Percentiles rank a stretch among this genome's conserved stretches.
These are phyloP conservation scores for Clarireedia hainanense DNA, from an alignment of 2,329 filamentous ascomycete species.

Conservation along the genomic window DNA sequence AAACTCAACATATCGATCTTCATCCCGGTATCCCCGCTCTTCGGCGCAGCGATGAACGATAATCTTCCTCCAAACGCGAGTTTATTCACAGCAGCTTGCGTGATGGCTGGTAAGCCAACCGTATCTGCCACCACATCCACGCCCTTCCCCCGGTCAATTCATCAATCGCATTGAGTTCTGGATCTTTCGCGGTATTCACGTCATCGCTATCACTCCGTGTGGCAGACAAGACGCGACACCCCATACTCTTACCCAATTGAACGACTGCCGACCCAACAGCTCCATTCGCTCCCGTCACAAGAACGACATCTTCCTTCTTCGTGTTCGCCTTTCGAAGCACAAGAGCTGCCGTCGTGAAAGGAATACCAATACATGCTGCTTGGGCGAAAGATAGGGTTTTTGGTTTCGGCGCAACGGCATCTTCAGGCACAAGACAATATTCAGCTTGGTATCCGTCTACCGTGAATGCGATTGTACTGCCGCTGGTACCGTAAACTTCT, in stretches of 20 bases:
- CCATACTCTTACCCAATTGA: slow-evolving; percentile 16
- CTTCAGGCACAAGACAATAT: slow-evolving; percentile 18
- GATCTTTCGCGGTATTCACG: slow-evolving; percentile 21
- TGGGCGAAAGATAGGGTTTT: slow-evolving; percentile 14
- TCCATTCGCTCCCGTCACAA: slow-evolving; percentile 22
- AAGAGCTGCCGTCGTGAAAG: slow-evolving; percentile 21
- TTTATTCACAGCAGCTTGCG: slow-evolving; percentile 14
- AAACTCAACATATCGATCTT: slow-evolving; percentile 22
- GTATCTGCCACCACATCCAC: slow-evolving; percentile 23
- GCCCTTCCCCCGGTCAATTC: slow-evolving; percentile 17
- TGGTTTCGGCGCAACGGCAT: slow-evolving; percentile 19
- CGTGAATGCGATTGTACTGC: slow-evolving; percentile 18
- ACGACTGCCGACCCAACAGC: slow-evolving; percentile 22
- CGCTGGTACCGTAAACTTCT: slow-evolving; percentile 22
- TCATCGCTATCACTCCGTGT: slow-evolving; percentile 16
- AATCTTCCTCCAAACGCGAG: slow-evolving; percentile 17
- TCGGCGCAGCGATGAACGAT: slow-evolving; percentile 21
- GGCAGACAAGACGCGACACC: slow-evolving; percentile 16
- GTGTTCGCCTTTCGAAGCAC: slow-evolving; percentile 10
- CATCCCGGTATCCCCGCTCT: slow-evolving; percentile 14
- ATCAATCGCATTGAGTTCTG: slow-evolving; percentile 12
- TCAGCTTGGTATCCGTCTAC: slow-evolving; percentile 21
- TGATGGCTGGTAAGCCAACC: slow-evolving; percentile 20
- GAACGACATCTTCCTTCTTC: slow-evolving; percentile 14
- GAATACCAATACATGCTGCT: slow-evolving; percentile 21